Evolutionary conservation across 768 basidiomycete genomes (phyloP).

Genomic region (Boletus sp.): DNA sequence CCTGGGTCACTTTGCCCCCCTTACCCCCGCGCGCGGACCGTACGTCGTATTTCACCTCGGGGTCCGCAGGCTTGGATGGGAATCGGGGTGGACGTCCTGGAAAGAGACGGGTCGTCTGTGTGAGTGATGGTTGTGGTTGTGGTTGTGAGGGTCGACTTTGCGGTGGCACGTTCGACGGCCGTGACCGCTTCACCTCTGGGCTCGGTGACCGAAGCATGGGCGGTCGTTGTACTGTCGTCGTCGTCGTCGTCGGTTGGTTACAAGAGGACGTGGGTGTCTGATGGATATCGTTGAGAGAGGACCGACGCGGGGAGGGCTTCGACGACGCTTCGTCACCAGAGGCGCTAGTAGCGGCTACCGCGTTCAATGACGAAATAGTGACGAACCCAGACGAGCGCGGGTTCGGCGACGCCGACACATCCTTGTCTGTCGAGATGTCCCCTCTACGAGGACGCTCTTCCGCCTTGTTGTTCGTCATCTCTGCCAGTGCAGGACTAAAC

Average conservation of each 20-base stretch:
- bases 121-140: too few relatives aligned
- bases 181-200: slow-evolving; percentile 7
- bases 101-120: slow-evolving; percentile 6
- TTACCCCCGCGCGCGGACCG: slow-evolving; percentile 75
- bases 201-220: slow-evolving; percentile 15
- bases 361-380: slow-evolving; percentile 56
- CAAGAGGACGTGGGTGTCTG: slow-evolving; percentile 6
- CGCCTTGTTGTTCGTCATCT: slow-evolving; percentile 3
- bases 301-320: slow-evolving; percentile 17
- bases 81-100: slow-evolving; percentile 34
- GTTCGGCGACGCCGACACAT: slow-evolving; percentile 48
- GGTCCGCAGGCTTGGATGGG: slow-evolving; percentile 38
- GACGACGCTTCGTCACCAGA: slow-evolving; percentile 5
- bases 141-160: too few relatives aligned
- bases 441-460: slow-evolving; percentile 5
- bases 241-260: background rate
- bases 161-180: too few relatives aligned
- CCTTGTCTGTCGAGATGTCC: slow-evolving; percentile 10
- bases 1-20: too few relatives aligned
- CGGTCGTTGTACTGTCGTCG: background rate
- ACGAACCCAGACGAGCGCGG: slow-evolving; percentile 78
- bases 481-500: slow-evolving; percentile 12
- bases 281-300: slow-evolving; percentile 21
- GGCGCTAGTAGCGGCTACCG: background rate
- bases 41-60: slow-evolving; percentile 66